Evolutionary conservation across 768 basidiomycete species (phyloP).

Genomic region (Xerocomellus amylosporus): DNA sequence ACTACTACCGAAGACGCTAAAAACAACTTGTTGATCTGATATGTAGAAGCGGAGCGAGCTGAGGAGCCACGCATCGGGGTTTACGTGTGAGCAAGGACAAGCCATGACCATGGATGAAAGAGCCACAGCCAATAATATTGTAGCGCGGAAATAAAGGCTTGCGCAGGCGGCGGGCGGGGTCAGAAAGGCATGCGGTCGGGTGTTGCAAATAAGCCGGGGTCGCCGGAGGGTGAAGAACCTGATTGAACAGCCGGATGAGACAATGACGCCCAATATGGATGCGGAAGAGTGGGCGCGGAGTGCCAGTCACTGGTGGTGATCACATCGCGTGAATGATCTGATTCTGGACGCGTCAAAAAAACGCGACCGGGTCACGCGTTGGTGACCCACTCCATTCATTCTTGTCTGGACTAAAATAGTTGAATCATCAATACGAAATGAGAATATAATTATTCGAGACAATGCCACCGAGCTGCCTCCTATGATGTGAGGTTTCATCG

Average conservation of each 20-base stretch:
- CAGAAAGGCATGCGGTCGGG: constrained; percentile 21
- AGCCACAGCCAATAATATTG: constrained; percentile 8
- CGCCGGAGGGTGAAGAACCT: constrained; percentile 20
- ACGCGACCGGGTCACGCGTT: constrained; percentile 26
- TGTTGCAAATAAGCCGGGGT: constrained; percentile 27
- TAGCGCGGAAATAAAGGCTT: constrained; percentile 26
- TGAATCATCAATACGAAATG: background rate
- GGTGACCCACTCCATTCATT: constrained; percentile 19
- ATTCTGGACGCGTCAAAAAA: constrained; percentile 25
- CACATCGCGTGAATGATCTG: constrained; percentile 13
- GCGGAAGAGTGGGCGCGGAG: constrained; percentile 13
- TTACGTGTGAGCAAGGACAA: constrained; percentile 26
- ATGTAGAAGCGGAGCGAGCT: constrained; percentile 11
- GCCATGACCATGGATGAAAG: constrained; percentile 12
- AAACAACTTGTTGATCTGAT: constrained; percentile 19
- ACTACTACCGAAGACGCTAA: constrained; percentile 22
- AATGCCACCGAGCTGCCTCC: constrained; percentile 15
- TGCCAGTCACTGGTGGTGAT: constrained; percentile 8
- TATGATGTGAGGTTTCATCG: constrained; percentile 15
- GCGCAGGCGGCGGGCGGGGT: constrained; percentile 17
- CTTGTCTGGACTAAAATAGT: constrained; percentile 9
- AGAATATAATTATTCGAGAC: constrained; percentile 13
- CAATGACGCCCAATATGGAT: constrained; percentile 21
- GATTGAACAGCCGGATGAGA: constrained; percentile 20
- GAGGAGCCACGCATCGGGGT: constrained; percentile 19